A percentile compares a stretch with the other conserved stretches of the same genome.
Evolutionary conservation across 2,329 filamentous ascomycete genomes (phyloP).

Genomic region (Penicillium freii): DNA sequence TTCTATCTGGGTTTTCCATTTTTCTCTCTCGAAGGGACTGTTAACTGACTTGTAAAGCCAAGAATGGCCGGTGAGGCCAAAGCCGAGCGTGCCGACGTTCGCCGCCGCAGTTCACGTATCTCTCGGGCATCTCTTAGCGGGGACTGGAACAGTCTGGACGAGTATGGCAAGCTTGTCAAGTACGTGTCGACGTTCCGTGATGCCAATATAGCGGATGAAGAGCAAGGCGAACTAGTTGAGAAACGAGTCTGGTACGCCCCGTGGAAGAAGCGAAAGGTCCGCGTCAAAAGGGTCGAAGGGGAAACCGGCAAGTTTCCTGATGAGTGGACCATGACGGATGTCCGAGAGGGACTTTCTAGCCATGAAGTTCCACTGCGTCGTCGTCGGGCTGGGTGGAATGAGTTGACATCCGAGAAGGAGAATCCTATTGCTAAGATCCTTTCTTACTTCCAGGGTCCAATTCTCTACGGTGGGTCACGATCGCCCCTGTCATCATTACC

Average conservation of each 20-base stretch:
- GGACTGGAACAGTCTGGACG: slow-evolving; percentile 48
- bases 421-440: slow-evolving; percentile 72
- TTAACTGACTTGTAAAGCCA: background rate
- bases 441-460: slow-evolving; percentile 69
- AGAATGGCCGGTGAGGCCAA: slow-evolving; percentile 24
- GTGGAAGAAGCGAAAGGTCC: slow-evolving; percentile 47
- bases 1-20: background rate
- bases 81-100: slow-evolving; percentile 16
- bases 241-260: slow-evolving; percentile 61
- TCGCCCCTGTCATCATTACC: background rate
- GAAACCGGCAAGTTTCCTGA: slow-evolving; percentile 52
- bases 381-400: slow-evolving; percentile 67
- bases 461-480: slow-evolving; percentile 1
- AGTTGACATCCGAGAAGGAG: slow-evolving; percentile 73
- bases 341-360: slow-evolving; percentile 61
- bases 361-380: slow-evolving; percentile 61
- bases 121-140: slow-evolving; percentile 37
- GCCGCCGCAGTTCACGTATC: slow-evolving; percentile 36
- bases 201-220: slow-evolving; percentile 43
- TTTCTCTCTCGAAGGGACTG: rapidly evolving
- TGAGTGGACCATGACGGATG: slow-evolving; percentile 68
- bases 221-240: slow-evolving; percentile 43
- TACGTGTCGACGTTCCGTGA: slow-evolving; percentile 67
- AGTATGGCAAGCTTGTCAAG: slow-evolving; percentile 65
- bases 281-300: slow-evolving; percentile 23